A percentile compares a stretch with the other conserved stretches of the same genome.
Conservation (phyloP, 352 stramenopile species). For the Phytopythium oedochilum region DNA sequence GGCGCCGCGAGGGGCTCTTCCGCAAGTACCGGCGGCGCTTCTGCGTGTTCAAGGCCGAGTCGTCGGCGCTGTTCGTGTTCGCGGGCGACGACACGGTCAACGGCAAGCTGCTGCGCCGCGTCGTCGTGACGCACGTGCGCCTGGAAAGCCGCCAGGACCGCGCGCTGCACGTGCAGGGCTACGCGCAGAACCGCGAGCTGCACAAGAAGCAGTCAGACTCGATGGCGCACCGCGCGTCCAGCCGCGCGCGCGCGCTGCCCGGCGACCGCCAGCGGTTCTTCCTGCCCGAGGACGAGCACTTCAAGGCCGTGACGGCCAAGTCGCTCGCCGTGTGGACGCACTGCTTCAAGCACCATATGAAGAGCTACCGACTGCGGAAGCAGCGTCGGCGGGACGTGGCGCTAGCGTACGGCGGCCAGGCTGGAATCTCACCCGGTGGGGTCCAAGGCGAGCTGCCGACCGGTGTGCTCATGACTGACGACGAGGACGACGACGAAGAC, state of each 20-base stretch:
- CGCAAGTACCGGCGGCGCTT: conserved; percentile 41
- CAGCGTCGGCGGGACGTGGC: conserved; percentile 1
- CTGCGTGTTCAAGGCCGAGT: conserved; percentile 48
- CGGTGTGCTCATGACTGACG: conserved; percentile 4
- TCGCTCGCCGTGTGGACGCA: conserved; percentile 45
- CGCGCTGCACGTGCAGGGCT: conserved; percentile 29
- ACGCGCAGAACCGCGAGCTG: conserved; percentile 33
- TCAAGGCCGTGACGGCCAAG: conserved; percentile 45
- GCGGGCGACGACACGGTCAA: conserved; percentile 36
- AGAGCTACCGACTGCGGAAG: conserved; percentile 28
- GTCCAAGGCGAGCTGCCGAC: not conserved
- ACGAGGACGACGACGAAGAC: conserved; percentile 11
- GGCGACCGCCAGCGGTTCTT: conserved; percentile 43
- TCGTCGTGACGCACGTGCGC: conserved; percentile 45
- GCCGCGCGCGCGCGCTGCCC: conserved; percentile 14
- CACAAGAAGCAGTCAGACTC: conserved; percentile 39
- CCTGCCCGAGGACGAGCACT: conserved; percentile 25
- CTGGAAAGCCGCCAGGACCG: conserved; percentile 24
- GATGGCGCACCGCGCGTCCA: conserved; percentile 22
- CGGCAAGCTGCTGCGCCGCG: conserved; percentile 26
- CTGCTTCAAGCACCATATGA: conserved; percentile 64
- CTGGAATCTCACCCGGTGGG: not conserved
- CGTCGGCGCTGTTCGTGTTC: conserved; percentile 35
- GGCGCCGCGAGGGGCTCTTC: conserved; percentile 43
- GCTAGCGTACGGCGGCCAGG: not conserved